Base-by-base conservation (phyloP, 2,329 filamentous ascomycete species). In the Xylariaceae sp. region DNA sequence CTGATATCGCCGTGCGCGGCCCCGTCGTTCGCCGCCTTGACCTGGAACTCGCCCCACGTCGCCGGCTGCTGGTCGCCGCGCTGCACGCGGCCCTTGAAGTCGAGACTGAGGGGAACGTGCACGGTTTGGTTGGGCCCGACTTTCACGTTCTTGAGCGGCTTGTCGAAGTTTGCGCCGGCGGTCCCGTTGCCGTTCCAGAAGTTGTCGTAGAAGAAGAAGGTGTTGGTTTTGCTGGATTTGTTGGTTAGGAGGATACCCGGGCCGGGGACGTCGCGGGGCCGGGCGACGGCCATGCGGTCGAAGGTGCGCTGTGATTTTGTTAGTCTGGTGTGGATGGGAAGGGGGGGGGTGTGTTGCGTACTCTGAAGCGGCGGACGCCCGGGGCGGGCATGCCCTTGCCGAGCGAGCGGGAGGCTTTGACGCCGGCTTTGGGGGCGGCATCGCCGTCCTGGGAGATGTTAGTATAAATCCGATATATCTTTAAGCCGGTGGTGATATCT, bases 31-130 rank as follows among this genome's bases (percentile, higher is more conserved):
- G 63, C 62, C 9, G 74, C 73, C 30, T 69, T 67, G 56, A 76
- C 65, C 59, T 76, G 74, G 64, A 76, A 75, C 61, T 75, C 74
- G 18, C 70, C 72, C 73, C 74, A 76, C 1, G 74, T 76, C 17
- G 69, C 68, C 1, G 74, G 74, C n/a, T 70, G 67, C 35, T 68
- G 63, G 45, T 66, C 71, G 4, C 73, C 74, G 41, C 74, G 71
- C 65, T 76, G 74, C 10, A 76, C 73, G n/a, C 75, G 73, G 60
- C 75, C 75, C 61, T 77, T 76, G 70, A 74, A 75, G 13, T 54
- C 59, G 1, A 66, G 37, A 35, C 63, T 55, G 0, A 77, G 68
- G 13, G 64, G 51, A 13, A 76, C 72, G 61, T 72, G 70, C 7
- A 67, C 63, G 13, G 66, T 68, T 48, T 66, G 61, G 37, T 71